These are phyloP conservation scores for Gossypium lobatum DNA, from an alignment of 441 rosid species.

Conservation along the genomic window DNA sequence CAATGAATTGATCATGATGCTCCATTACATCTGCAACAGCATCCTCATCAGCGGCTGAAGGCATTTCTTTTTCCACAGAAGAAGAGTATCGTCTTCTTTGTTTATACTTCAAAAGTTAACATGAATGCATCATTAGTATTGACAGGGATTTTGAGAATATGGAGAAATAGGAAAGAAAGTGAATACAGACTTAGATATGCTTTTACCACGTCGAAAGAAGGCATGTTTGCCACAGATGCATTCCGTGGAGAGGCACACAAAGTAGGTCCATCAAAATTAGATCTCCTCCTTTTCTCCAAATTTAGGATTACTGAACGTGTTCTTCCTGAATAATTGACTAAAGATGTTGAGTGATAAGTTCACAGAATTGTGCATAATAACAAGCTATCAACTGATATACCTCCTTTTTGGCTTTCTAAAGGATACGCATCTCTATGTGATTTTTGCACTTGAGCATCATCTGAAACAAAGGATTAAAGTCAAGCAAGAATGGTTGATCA, in stretches of 20 bases:
- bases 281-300: conserved; percentile 78
- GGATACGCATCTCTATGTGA: conserved; percentile 43
- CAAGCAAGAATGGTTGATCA: conserved; percentile 12
- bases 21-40: conserved; percentile 61
- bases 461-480: conserved; percentile 38
- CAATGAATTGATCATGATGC: conserved; percentile 71
- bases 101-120: conserved; percentile 33
- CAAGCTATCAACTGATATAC: conserved; percentile 33
- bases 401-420: conserved; percentile 58
- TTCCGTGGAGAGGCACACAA: conserved; percentile 42
- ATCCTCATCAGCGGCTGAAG: conserved; percentile 64
- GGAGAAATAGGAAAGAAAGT: neutral
- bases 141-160: neutral
- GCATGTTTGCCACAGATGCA: conserved; percentile 35
- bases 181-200: neutral
- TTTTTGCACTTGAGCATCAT: conserved; percentile 48
- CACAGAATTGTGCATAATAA: conserved; percentile 8
- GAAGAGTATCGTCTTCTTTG: conserved; percentile 58
- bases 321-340: conserved; percentile 48
- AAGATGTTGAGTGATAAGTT: conserved; percentile 12
- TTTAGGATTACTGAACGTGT: conserved; percentile 52
- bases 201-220: conserved; percentile 49
- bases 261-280: conserved; percentile 47
- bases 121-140: conserved; percentile 14
- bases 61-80: conserved; percentile 49